phyloP scores from a whole-genome alignment of 768 basidiomycete genomes.

The Mycena rebaudengoi region DNA sequence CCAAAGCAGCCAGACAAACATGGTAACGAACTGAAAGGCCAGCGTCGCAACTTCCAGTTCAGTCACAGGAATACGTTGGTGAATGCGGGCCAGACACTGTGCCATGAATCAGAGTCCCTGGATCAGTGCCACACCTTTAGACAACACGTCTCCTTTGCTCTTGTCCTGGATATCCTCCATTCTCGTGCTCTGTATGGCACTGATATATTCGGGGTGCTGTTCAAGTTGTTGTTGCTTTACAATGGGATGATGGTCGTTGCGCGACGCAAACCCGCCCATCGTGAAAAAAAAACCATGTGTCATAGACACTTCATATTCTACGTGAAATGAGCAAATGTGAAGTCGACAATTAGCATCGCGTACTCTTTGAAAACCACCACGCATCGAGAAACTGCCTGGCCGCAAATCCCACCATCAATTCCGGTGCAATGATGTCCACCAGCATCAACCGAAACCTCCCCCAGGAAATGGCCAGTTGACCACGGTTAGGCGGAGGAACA shows the following conservation, averaged over 20 bases:
- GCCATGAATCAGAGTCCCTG: conserved; percentile 47
- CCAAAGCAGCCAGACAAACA: conserved; percentile 43
- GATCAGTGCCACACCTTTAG: conserved; percentile 42
- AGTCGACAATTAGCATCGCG: no score
- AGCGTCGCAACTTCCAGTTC: conserved; percentile 47
- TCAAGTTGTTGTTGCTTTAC: neutral
- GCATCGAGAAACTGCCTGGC: neutral
- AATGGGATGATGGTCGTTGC: conserved; percentile 3
- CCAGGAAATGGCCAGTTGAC: no score
- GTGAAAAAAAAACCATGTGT: conserved; percentile 1
- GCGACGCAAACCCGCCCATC: conserved; percentile 1
- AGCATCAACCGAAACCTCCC: no score
- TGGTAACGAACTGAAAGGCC: conserved; percentile 40
- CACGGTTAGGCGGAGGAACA: no score
- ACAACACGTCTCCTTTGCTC: conserved; percentile 43
- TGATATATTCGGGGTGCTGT: neutral
- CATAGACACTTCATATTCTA: neutral
- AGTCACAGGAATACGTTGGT: conserved; percentile 37
- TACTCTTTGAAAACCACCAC: neutral
- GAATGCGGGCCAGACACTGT: conserved; percentile 36
- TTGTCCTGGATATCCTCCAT: conserved; percentile 29
- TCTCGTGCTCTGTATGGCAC: neutral
- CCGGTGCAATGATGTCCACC: no score
- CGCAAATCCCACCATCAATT: no score
- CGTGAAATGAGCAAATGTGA: neutral